A percentile compares a stretch with the other conserved stretches of the same genome.
Evolutionary conservation across 257 asterid genomes (phyloP).

Genomic region (Nicotiana tomentosiformis): DNA sequence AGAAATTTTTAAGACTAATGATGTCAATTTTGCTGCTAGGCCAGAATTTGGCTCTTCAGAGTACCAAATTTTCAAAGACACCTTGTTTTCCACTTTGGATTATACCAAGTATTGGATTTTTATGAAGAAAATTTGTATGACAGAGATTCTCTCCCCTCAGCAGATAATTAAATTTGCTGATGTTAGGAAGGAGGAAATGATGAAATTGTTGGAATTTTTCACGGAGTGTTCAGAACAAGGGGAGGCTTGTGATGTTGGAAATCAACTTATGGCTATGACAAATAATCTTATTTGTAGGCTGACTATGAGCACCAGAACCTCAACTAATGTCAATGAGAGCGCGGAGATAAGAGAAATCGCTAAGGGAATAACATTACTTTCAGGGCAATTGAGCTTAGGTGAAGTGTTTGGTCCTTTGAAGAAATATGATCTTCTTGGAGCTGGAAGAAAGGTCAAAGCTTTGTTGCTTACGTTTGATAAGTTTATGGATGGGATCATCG

Average conservation of each 20-base stretch:
- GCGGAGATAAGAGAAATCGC: conserved; percentile 18
- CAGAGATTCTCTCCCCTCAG: conserved; percentile 16
- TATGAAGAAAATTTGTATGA: conserved; percentile 27
- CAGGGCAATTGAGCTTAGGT: conserved; percentile 17
- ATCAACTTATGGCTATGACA: conserved; percentile 22
- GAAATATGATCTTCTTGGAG: conserved; percentile 22
- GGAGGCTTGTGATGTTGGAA: conserved; percentile 19
- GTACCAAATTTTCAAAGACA: conserved; percentile 16
- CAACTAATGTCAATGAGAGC: background rate
- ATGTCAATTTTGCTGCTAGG: conserved; percentile 23
- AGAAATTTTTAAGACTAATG: conserved; percentile 21
- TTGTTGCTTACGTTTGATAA: conserved; percentile 20
- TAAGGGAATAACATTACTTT: conserved; percentile 12
- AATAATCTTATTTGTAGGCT: conserved; percentile 20
- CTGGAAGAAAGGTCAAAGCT: conserved; percentile 20
- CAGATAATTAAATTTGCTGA: conserved; percentile 11
- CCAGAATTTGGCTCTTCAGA: conserved; percentile 18
- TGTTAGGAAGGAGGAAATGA: conserved; percentile 19
- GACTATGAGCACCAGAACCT: conserved; percentile 17
- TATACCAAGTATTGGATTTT: conserved; percentile 20
- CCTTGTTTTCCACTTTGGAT: conserved; percentile 20
- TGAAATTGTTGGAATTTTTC: conserved; percentile 10
- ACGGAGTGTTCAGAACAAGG: background rate
- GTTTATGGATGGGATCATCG: conserved; percentile 22
- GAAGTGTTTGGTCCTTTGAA: conserved; percentile 18